These are phyloP conservation scores for Saccharomyces jurei DNA, from an alignment of 805 yeast species.

Conservation along the genomic window DNA sequence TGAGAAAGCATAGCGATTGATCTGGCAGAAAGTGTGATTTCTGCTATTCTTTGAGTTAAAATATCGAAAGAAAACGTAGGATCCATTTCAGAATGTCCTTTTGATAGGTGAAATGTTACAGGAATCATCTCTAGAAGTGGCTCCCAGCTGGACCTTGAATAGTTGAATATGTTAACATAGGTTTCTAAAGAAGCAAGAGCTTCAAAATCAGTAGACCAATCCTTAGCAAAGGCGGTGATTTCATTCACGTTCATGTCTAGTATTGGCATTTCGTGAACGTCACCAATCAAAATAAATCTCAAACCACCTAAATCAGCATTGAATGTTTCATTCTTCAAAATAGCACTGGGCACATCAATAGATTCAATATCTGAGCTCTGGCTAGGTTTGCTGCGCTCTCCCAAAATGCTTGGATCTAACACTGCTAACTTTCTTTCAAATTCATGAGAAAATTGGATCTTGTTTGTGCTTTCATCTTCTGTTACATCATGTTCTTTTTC, in stretches of 20 bases:
- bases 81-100: constrained; percentile 34
- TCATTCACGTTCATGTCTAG: constrained; percentile 67
- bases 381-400: constrained; percentile 44
- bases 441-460: constrained; percentile 46
- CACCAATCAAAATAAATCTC: constrained; percentile 78
- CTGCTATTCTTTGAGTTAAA: constrained; percentile 68
- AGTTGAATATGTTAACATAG: constrained; percentile 71
- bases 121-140: constrained; percentile 88
- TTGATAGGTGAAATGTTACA: constrained; percentile 60
- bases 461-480: constrained; percentile 21
- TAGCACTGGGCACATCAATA: constrained; percentile 28
- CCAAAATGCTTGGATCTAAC: constrained; percentile 44
- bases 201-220: constrained; percentile 82
- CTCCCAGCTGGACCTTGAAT: constrained; percentile 89
- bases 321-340: constrained; percentile 62
- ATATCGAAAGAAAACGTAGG: constrained; percentile 54
- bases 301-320: constrained; percentile 63
- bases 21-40: constrained; percentile 72
- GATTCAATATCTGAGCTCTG: constrained; percentile 33
- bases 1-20: constrained; percentile 72
- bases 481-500: constrained; percentile 8
- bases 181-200: constrained; percentile 60
- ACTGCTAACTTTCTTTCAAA: constrained; percentile 43
- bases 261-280: constrained; percentile 83
- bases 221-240: constrained; percentile 56